Evolutionary conservation across 2,329 filamentous ascomycete genomes (phyloP).

Genomic region (Endocalyx cinctus): DNA sequence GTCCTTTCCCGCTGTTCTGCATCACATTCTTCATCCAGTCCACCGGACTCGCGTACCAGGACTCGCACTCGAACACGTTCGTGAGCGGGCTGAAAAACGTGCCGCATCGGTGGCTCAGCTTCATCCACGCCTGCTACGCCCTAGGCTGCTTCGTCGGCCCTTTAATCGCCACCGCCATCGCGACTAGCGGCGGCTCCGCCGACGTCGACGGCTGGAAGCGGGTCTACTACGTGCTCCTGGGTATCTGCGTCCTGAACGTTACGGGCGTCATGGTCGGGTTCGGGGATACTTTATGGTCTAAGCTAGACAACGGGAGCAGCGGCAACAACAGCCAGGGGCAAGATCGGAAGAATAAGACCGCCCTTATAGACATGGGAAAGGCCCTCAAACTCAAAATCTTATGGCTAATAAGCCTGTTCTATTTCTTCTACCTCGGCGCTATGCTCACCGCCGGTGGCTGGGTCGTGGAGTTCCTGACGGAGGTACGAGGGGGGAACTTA

Average conservation of each 20-base stretch:
- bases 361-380: constrained; percentile 38
- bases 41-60: constrained; percentile 58
- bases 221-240: constrained; percentile 53
- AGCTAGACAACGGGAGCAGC: constrained; percentile 5
- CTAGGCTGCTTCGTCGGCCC: constrained; percentile 53
- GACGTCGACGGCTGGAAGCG: constrained; percentile 42
- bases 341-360: constrained; percentile 31
- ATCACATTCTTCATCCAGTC: constrained; percentile 54
- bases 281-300: constrained; percentile 37
- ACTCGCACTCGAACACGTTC: constrained; percentile 60
- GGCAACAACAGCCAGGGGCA: too few species aligned
- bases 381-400: constrained; percentile 42
- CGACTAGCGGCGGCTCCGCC: constrained; percentile 24
- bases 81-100: constrained; percentile 44
- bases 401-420: constrained; percentile 58
- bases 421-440: constrained; percentile 59
- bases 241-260: constrained; percentile 47
- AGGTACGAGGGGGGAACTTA: constrained; percentile 52
- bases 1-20: constrained; percentile 52
- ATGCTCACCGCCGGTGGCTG: constrained; percentile 54
- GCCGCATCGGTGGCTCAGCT: constrained; percentile 56
- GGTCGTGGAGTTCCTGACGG: constrained; percentile 61
- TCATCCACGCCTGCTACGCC: constrained; percentile 61
- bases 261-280: constrained; percentile 44
- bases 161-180: constrained; percentile 49